Evolutionary conservation across 352 stramenopile genomes (phyloP).

Genomic region (Phytophthora kernoviae): DNA sequence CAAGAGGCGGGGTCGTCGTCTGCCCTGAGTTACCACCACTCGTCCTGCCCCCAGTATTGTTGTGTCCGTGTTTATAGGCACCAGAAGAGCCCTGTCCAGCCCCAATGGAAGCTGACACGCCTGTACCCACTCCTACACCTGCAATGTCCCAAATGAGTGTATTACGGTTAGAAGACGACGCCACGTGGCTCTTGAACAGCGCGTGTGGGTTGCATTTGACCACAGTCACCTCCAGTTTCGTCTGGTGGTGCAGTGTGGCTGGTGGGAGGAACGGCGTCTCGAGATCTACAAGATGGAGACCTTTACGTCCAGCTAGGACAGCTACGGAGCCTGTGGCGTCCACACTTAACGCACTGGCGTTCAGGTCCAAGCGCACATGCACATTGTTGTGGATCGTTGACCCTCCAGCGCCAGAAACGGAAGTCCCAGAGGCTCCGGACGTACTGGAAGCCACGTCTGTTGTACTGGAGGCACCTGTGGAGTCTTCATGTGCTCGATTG

Average conservation of each 20-base stretch:
- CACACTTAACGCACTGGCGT: slow-evolving; percentile 70
- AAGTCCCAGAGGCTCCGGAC: slow-evolving; percentile 13
- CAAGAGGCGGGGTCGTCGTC: slow-evolving; percentile 50
- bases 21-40: slow-evolving; percentile 10
- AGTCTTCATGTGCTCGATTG: slow-evolving; percentile 1
- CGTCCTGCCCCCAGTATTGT: slow-evolving; percentile 3
- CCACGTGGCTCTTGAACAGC: slow-evolving; percentile 67
- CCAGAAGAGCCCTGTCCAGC: slow-evolving; percentile 19
- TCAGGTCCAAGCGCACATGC: slow-evolving; percentile 66
- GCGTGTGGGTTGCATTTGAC: slow-evolving; percentile 81
- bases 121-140: slow-evolving; percentile 17
- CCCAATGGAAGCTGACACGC: slow-evolving; percentile 24
- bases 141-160: slow-evolving; percentile 83
- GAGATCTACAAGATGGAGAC: slow-evolving; percentile 76
- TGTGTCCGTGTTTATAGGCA: slow-evolving; percentile 25
- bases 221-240: slow-evolving; percentile 79
- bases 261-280: slow-evolving; percentile 63
- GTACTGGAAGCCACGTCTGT: slow-evolving; percentile 9
- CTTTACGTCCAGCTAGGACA: slow-evolving; percentile 70
- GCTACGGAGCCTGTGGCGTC: slow-evolving; percentile 70
- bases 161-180: slow-evolving; percentile 82
- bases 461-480: not conserved
- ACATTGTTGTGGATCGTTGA: slow-evolving; percentile 60
- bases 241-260: slow-evolving; percentile 77
- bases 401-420: slow-evolving; percentile 12